Conservation (phyloP, 768 basidiomycete species). For the Arthromyces matolae region DNA sequence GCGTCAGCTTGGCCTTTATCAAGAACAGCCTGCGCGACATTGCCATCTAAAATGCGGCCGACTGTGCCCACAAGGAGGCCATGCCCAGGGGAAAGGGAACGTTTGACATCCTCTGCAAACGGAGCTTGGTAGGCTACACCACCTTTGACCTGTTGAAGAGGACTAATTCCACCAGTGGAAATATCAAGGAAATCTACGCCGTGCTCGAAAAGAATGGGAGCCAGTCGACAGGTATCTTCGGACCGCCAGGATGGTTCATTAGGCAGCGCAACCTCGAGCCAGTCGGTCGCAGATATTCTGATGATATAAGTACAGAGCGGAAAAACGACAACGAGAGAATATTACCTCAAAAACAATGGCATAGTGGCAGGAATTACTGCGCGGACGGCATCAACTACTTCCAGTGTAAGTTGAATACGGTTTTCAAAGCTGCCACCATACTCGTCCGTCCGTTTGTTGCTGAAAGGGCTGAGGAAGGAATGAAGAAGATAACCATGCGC, state of each 20-base stretch:
- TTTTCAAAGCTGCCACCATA: constrained; percentile 76
- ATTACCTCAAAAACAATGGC: constrained; percentile 80
- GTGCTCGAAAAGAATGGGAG: constrained; percentile 53
- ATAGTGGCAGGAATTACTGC: constrained; percentile 52
- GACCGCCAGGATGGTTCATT: constrained; percentile 63
- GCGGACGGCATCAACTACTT: constrained; percentile 63
- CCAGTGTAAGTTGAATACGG: constrained; percentile 55
- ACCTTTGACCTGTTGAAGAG: constrained; percentile 33
- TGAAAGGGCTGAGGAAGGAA: constrained; percentile 54
- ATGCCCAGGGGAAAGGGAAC: constrained; percentile 33
- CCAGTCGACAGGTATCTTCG: constrained; percentile 64
- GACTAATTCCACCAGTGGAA: constrained; percentile 58
- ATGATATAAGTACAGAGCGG: too few species aligned
- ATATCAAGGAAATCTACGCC: constrained; percentile 79
- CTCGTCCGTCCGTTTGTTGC: constrained; percentile 62
- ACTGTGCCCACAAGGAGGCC: constrained; percentile 43
- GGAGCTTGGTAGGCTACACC: constrained; percentile 51
- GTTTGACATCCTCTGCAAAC: constrained; percentile 50
- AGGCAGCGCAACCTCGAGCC: constrained; percentile 57
- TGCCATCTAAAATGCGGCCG: constrained; percentile 53
- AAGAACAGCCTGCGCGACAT: constrained; percentile 54
- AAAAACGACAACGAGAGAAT: too few species aligned
- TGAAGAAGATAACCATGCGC: constrained; percentile 62
- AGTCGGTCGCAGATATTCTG: constrained; percentile 71
- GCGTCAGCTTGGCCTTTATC: constrained; percentile 59